A percentile compares a stretch with the other conserved stretches of the same genome.
These are phyloP conservation scores for Coix lacrymajobi DNA, from an alignment of 176 grass and related monocot genomes.

Conservation along the genomic window DNA sequence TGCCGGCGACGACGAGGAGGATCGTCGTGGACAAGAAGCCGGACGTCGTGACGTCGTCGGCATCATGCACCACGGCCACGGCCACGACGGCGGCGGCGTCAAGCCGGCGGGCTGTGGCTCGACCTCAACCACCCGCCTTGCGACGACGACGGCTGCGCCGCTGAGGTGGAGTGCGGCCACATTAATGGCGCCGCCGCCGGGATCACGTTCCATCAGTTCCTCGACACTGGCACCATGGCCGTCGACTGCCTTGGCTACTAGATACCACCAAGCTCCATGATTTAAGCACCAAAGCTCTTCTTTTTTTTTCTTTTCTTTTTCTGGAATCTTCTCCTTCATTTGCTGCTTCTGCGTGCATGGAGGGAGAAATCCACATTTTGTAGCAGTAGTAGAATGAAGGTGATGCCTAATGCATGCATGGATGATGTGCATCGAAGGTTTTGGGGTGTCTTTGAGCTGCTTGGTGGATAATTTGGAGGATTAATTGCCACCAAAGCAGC, in stretches of 20 bases:
- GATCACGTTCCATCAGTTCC: conserved; percentile 46
- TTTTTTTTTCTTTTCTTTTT: background rate
- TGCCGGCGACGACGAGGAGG: background rate
- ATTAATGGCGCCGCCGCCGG: background rate
- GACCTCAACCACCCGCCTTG: conserved; percentile 47
- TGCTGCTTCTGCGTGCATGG: background rate
- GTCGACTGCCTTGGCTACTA: conserved; percentile 50
- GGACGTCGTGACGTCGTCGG: background rate
- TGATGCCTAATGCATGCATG: conserved; percentile 18
- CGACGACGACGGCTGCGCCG: background rate
- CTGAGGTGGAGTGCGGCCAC: conserved; percentile 15
- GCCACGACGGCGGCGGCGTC: background rate
- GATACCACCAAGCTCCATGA: background rate
- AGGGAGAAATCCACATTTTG: conserved; percentile 37
- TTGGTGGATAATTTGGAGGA: conserved; percentile 14
- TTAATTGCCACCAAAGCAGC: conserved; percentile 5
- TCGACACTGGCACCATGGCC: conserved; percentile 31
- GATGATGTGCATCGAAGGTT: background rate
- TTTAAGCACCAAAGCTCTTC: no score
- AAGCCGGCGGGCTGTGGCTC: conserved; percentile 31
- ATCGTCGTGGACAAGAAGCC: conserved; percentile 27
- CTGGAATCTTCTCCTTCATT: background rate
- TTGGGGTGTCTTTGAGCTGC: conserved; percentile 17
- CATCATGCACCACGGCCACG: background rate
- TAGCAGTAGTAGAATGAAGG: conserved; percentile 8